Evolutionary conservation across 108 stramenopile genomes (phyloP).

Genomic region (Conticribra guillardii): DNA sequence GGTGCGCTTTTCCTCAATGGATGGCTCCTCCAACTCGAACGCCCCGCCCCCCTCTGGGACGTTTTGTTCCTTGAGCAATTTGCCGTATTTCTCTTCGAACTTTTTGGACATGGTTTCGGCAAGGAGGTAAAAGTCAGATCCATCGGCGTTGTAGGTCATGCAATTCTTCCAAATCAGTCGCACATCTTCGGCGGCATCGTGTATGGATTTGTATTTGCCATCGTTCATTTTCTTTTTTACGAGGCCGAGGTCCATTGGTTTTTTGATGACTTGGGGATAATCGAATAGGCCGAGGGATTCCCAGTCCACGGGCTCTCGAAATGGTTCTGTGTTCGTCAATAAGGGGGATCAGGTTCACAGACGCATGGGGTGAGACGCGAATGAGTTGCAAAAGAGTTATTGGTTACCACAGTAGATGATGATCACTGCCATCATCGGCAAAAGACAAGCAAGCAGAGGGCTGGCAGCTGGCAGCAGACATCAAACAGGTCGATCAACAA

Average conservation of each 20-base stretch:
- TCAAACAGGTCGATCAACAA: no score
- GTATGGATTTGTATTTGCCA: conserved; percentile 74
- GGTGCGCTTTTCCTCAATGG: conserved; percentile 80
- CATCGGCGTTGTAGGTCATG: conserved; percentile 94
- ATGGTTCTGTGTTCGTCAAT: conserved; percentile 67
- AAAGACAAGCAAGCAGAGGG: no score
- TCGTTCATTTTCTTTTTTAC: conserved; percentile 82
- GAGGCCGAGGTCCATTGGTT: conserved; percentile 96
- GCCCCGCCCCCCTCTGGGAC: conserved; percentile 1
- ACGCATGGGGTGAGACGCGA: background rate
- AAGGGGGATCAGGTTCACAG: background rate
- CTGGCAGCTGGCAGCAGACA: no score
- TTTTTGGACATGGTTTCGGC: conserved; percentile 62
- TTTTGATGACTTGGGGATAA: conserved; percentile 93
- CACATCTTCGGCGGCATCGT: conserved; percentile 89
- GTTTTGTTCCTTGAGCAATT: conserved; percentile 40
- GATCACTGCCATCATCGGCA: no score
- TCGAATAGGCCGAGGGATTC: conserved; percentile 89
- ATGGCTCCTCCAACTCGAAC: conserved; percentile 46
- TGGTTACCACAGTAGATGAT: no score
- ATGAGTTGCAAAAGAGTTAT: no score
- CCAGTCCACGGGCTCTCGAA: conserved; percentile 97
- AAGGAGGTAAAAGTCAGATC: conserved; percentile 81
- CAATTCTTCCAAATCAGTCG: conserved; percentile 95
- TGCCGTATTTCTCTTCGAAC: conserved; percentile 84